Percentiles rank a stretch among this genome's conserved stretches.
Conservation (phyloP, 805 yeast genomes). For the Saturnispora silvae region DNA sequence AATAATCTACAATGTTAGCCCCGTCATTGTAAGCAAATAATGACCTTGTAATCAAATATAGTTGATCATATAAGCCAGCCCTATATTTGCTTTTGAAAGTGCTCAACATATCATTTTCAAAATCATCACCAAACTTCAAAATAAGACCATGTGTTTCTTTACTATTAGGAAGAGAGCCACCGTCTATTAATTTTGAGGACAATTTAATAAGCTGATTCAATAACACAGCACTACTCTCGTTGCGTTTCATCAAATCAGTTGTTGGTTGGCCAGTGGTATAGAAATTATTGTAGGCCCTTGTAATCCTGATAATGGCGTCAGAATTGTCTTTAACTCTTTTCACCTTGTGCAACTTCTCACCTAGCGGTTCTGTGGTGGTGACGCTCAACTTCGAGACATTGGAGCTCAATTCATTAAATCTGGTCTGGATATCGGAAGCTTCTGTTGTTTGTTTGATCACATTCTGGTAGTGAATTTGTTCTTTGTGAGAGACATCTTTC, state of each 20-base stretch:
- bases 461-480: conserved; percentile 56
- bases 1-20: conserved; percentile 66
- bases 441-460: conserved; percentile 42
- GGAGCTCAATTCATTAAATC: conserved; percentile 40
- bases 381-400: conserved; percentile 44
- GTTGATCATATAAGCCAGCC: conserved; percentile 52
- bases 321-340: conserved; percentile 69
- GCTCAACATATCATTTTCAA: conserved; percentile 63
- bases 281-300: conserved; percentile 69
- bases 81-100: conserved; percentile 68
- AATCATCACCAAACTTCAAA: conserved; percentile 59
- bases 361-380: conserved; percentile 54
- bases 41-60: conserved; percentile 68
- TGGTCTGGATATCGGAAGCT: conserved; percentile 32
- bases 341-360: conserved; percentile 54
- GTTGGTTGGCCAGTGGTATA: conserved; percentile 43
- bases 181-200: conserved; percentile 52
- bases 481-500: conserved; percentile 47
- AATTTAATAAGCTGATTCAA: conserved; percentile 55
- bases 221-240: conserved; percentile 46
- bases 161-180: conserved; percentile 34
- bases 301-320: conserved; percentile 57
- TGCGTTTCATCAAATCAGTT: conserved; percentile 38
- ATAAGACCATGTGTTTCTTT: conserved; percentile 33
- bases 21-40: conserved; percentile 80